Conservation (phyloP, 176 grass and related monocot species). For the Rhynchospora breviuscula region DNA sequence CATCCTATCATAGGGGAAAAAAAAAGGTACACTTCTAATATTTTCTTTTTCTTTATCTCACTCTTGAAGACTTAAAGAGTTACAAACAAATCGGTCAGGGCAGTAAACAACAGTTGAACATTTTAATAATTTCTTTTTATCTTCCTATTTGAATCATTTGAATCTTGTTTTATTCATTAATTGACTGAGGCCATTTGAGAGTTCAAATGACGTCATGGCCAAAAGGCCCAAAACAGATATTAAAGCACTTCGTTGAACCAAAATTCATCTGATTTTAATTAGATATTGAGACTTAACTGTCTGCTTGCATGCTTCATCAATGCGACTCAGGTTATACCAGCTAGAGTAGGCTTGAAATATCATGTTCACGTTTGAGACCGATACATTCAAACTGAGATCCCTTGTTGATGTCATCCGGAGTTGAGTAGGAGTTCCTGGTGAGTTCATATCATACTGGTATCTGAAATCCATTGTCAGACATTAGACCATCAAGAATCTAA, state of each 20-base stretch:
- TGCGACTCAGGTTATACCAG: constrained; percentile 88
- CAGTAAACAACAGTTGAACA: neutral
- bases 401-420: constrained; percentile 82
- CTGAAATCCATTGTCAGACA: constrained; percentile 42
- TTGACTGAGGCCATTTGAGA: neutral
- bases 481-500: constrained; percentile 22
- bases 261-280: constrained; percentile 1
- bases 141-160: neutral
- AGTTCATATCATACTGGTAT: constrained; percentile 80
- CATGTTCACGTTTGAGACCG: constrained; percentile 92
- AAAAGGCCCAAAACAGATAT: neutral
- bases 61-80: neutral
- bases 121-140: neutral
- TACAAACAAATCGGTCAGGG: neutral
- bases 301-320: constrained; percentile 69
- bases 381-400: constrained; percentile 80
- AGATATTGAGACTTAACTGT: constrained; percentile 33
- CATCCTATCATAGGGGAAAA: constrained; percentile 42
- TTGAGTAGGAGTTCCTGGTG: constrained; percentile 64
- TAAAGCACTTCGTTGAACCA: neutral
- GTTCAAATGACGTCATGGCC: neutral
- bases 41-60: neutral
- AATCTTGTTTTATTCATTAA: too few species aligned
- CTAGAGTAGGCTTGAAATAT: constrained; percentile 96
- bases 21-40: constrained; percentile 12